Evolutionary conservation across 257 asterid species (phyloP).

Genomic region (Haberlea rhodopensis): DNA sequence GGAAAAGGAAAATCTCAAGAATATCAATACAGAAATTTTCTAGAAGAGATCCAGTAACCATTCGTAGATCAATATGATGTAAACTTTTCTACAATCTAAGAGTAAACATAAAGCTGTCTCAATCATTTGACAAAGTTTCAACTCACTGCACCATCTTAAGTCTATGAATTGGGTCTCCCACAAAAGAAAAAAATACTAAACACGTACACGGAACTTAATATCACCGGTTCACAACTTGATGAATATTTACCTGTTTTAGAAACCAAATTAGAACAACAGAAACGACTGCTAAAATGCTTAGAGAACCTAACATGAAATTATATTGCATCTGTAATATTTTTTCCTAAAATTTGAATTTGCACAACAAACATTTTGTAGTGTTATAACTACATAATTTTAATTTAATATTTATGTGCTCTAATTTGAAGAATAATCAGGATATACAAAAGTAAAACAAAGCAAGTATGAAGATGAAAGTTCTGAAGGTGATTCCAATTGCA

Average conservation of each 20-base stretch:
- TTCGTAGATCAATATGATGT: background rate
- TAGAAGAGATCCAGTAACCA: background rate
- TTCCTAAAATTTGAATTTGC: too few species aligned
- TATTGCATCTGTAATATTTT: too few species aligned
- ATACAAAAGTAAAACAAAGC: background rate
- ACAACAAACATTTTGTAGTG: too few species aligned
- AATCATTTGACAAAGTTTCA: background rate
- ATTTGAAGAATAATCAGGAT: background rate
- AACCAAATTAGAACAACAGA: too few species aligned
- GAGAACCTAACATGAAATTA: too few species aligned
- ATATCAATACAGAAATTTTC: background rate
- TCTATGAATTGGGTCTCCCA: background rate
- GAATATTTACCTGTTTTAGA: too few species aligned
- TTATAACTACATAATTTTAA: background rate
- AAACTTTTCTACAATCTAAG: background rate
- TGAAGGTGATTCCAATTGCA: background rate
- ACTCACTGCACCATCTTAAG: background rate
- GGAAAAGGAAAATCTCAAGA: background rate
- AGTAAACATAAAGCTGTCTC: background rate
- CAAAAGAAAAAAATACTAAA: too few species aligned
- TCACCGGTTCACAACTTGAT: too few species aligned
- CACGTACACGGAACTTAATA: background rate
- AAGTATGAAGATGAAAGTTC: background rate
- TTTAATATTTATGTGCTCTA: conserved; percentile 1
- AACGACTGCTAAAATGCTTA: too few species aligned